Percentiles rank a stretch among this genome's conserved stretches.
Evolutionary conservation across 352 stramenopile species (phyloP).

Genomic region (Phytophthora pseudosyringae): DNA sequence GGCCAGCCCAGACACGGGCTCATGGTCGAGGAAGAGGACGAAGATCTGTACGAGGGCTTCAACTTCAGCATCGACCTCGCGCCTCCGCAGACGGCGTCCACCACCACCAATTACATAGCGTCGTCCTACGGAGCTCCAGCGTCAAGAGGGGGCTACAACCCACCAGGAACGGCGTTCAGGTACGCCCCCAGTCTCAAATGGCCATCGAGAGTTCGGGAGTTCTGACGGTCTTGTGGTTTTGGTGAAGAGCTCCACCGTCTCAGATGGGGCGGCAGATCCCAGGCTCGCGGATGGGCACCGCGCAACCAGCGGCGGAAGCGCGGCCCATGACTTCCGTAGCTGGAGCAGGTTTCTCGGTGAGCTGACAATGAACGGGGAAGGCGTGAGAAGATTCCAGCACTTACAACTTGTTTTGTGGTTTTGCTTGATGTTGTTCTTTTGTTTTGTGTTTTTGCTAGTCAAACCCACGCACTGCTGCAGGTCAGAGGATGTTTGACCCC

Average conservation of each 20-base stretch:
- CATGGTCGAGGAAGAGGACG: constrained; percentile 81
- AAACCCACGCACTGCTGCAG: constrained; percentile 73
- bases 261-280: constrained; percentile 79
- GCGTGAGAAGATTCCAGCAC: background rate
- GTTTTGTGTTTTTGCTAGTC: constrained; percentile 44
- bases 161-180: constrained; percentile 76
- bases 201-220: too few relatives aligned
- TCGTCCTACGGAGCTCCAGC: constrained; percentile 64
- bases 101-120: constrained; percentile 56
- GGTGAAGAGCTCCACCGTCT: constrained; percentile 61
- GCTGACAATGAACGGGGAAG: constrained; percentile 2
- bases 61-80: constrained; percentile 89
- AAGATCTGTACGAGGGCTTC: constrained; percentile 92
- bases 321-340: constrained; percentile 94
- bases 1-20: constrained; percentile 63
- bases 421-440: background rate
- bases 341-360: constrained; percentile 90
- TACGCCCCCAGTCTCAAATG: constrained; percentile 11
- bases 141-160: constrained; percentile 70
- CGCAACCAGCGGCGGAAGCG: constrained; percentile 67
- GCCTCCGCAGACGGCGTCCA: constrained; percentile 71
- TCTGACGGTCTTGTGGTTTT: background rate
- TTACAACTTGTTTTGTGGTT: constrained; percentile 3
- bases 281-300: constrained; percentile 70
- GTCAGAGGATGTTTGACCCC: constrained; percentile 89